These are phyloP conservation scores for Pythium insidiosum DNA, from an alignment of 352 stramenopile genomes.

Conservation along the genomic window DNA sequence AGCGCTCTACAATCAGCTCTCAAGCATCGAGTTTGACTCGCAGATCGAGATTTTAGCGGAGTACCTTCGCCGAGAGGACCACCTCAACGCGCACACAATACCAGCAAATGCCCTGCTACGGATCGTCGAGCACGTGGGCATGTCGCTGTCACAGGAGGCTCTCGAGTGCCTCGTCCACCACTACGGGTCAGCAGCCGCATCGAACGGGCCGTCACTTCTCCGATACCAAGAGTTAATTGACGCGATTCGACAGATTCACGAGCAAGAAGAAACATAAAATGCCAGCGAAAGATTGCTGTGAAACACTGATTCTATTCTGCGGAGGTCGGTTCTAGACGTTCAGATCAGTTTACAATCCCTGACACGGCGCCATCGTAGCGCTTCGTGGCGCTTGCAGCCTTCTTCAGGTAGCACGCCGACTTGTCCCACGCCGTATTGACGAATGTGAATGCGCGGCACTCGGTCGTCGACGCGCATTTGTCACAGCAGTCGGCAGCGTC, in stretches of 20 bases:
- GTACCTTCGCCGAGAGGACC: slow-evolving; percentile 32
- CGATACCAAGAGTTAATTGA: slow-evolving; percentile 4
- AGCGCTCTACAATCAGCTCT: slow-evolving; percentile 65
- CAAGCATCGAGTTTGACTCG: slow-evolving; percentile 53
- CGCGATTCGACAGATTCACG: slow-evolving; percentile 4
- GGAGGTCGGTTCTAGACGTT: too few relatives aligned
- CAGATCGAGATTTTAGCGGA: slow-evolving; percentile 62
- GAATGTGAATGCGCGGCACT: too few relatives aligned
- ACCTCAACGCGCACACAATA: slow-evolving; percentile 19
- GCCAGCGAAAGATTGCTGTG: too few relatives aligned
- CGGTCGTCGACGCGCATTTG: too few relatives aligned
- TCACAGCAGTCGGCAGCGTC: too few relatives aligned
- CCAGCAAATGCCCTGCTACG: slow-evolving; percentile 25
- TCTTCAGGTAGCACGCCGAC: too few relatives aligned
- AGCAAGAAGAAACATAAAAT: slow-evolving; percentile 8
- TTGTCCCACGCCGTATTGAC: too few relatives aligned
- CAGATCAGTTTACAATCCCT: too few relatives aligned
- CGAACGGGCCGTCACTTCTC: slow-evolving; percentile 20
- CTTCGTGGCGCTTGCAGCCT: too few relatives aligned
- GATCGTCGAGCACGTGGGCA: slow-evolving; percentile 43
- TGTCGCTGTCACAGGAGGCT: slow-evolving; percentile 35
- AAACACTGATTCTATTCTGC: too few relatives aligned
- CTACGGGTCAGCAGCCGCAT: slow-evolving; percentile 8
- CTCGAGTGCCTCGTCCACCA: slow-evolving; percentile 25
- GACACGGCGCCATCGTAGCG: too few relatives aligned